Evolutionary conservation across 768 basidiomycete species (phyloP), one percentile per base, ranked within the genome.

Genomic region (Lanmaoa rubissima): DNA sequence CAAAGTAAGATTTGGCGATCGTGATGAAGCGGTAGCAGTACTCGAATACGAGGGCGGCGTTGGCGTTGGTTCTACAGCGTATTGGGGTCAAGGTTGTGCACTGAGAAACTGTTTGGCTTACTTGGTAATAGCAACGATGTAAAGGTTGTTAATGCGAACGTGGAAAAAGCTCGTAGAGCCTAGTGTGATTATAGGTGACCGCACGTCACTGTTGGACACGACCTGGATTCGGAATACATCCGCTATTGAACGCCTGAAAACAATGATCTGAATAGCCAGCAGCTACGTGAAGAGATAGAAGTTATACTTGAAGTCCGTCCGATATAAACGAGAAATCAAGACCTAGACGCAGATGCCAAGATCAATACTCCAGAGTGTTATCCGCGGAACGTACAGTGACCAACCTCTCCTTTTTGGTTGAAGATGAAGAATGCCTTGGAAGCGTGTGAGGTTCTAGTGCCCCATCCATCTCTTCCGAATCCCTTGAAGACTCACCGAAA

Each of bases 81-180:
- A 16, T 53, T 54, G 5, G 16, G 32, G 54, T 49, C 24, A 43
- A 17, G 12, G 38, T 11, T 34, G 50, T 48, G 31, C 39, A 11
- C 21, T 16, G 5, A 24, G 52, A 19, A 48, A 56, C 10, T 28
- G 28, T n/a, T 40, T 12, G 24, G 71, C 84, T 64, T 58, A 94
- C 94, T 98, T 98, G 26, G 96, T 98, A 14, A 98, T 93, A 4
- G 93, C 93, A 5, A 97, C 89, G 28, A 99, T 82, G 69, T 98
- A 99, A 41, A 99, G 81, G 64, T 97, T 98, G 76, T 96, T 95
- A 55, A 96, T 79, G 60, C 94, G 79, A 58, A 98, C 95, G 69
- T 99, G 97, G 73, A 99, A 98, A 83, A 99, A 99, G 67, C 94
- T 96, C 0, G 96, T 98, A 21, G 94, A 98, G 26, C 96, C 95